These are phyloP conservation scores for Amanita exitialis DNA, from an alignment of 768 basidiomycete genomes.

Conservation along the genomic window DNA sequence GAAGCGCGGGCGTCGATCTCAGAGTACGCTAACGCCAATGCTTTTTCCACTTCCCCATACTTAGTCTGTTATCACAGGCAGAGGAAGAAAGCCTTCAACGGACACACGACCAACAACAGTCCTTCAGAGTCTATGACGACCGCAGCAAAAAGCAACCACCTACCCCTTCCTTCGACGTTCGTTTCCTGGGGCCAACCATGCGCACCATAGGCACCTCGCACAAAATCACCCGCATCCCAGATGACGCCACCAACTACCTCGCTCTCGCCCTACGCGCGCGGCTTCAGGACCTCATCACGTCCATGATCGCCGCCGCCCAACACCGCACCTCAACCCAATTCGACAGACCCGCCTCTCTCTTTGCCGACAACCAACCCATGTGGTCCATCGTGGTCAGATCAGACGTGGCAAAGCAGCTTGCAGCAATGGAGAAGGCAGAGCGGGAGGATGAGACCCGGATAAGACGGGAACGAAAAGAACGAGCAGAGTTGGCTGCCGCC, in stretches of 20 bases:
- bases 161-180: constrained; percentile 60
- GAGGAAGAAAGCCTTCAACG: constrained; percentile 79
- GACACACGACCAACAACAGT: constrained; percentile 45
- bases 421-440: constrained; percentile 66
- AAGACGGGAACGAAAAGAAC: constrained; percentile 69
- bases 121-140: constrained; percentile 65
- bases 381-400: constrained; percentile 73
- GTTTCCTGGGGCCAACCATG: constrained; percentile 56
- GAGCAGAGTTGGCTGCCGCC: constrained; percentile 61
- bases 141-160: constrained; percentile 68
- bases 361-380: constrained; percentile 64
- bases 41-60: not conserved
- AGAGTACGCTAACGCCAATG: constrained; percentile 34
- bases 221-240: constrained; percentile 54
- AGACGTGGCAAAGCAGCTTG: constrained; percentile 73
- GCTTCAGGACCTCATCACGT: constrained; percentile 55
- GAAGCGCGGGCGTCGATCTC: constrained; percentile 83
- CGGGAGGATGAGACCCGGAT: constrained; percentile 75
- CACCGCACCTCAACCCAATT: constrained; percentile 68
- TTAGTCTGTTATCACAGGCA: constrained; percentile 35
- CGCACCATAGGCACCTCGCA: constrained; percentile 57
- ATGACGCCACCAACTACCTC: constrained; percentile 68
- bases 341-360: constrained; percentile 54
- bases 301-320: constrained; percentile 56
- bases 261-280: constrained; percentile 72